Evolutionary conservation across 768 basidiomycete genomes (phyloP), one percentile per base, ranked within the genome.

Genomic region (Porphyrellus cyaneotinctus): DNA sequence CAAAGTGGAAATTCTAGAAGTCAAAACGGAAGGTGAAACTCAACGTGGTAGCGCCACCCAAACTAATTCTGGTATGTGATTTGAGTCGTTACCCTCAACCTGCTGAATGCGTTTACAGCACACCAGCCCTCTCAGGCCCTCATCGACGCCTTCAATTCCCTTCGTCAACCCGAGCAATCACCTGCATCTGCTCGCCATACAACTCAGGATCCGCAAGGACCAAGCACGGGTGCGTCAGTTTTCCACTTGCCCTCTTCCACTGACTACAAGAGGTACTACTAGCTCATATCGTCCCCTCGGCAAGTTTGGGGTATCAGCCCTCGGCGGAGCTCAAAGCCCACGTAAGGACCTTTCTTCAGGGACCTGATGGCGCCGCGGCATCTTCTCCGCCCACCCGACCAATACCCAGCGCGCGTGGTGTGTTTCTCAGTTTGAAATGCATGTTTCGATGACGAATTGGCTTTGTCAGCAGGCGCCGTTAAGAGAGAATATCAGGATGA

Each of bases 401-500:
- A 3, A 20, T 8, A 0, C 30, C 31, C 14, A 15, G 24, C 11
- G 18, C 41, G 15, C 32, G 37, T 6, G 17, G 60, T 47, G 20
- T 2, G 55, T 48, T 31, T 18, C 18, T 39, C 8, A 20, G 9
- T 31, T 26, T 9, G 2, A 37, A 12, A 14, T 14, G 4, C 2
- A 15, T 23, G 28, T 14, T 32, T n/a, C 6, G 37, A 13, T 47
- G 12, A 47, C 20, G 39, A 24, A 32, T 33, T 39, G 12, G 6
- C 45, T 0, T 30, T 13, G 17, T 31, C 26, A 6, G 20, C 17
- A 42, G 46, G 41, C 20, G 4, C 32, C 13, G 14, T 49, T 0
- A 53, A 66, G 31, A 54, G 58, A 18, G 63, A 57, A 35, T 43
- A 43, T 0, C 60, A 60, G 22, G 64, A 60, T 2, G 61, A 49